These are phyloP conservation scores for Glycine tomentella DNA, from an alignment of 306 rosid species.

Conservation along the genomic window DNA sequence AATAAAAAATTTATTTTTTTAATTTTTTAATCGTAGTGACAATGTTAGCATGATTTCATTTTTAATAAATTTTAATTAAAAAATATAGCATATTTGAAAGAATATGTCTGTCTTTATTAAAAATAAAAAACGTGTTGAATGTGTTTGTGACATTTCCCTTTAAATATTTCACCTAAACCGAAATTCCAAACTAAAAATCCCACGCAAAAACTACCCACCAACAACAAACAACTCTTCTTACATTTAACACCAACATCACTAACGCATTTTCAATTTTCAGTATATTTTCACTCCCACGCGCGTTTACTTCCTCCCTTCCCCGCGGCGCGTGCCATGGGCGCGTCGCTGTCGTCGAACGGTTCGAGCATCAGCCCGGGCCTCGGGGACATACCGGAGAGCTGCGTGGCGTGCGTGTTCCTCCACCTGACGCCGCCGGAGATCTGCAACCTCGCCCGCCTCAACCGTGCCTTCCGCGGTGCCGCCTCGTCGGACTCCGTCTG, in stretches of 20 bases:
- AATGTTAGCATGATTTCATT: too few relatives aligned
- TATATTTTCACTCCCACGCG: too few relatives aligned
- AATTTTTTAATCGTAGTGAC: too few relatives aligned
- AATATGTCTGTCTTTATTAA: too few relatives aligned
- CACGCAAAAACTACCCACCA: background rate
- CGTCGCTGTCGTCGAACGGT: conserved; percentile 79
- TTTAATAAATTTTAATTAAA: too few relatives aligned
- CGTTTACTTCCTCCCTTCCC: too few relatives aligned
- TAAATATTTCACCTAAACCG: background rate
- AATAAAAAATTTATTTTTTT: too few relatives aligned
- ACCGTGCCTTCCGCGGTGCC: conserved; percentile 85
- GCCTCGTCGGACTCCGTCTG: conserved; percentile 89
- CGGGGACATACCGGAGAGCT: conserved; percentile 92
- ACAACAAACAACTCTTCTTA: background rate
- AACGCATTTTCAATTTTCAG: too few relatives aligned
- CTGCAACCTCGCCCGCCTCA: conserved; percentile 85
- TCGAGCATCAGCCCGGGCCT: conserved; percentile 66
- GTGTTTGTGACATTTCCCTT: too few relatives aligned
- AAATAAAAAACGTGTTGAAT: too few relatives aligned
- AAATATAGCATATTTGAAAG: too few relatives aligned
- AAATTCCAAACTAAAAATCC: background rate
- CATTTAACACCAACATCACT: too few relatives aligned
- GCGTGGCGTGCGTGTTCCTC: conserved; percentile 89
- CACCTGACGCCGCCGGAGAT: conserved; percentile 88
- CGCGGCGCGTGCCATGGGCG: conserved; percentile 59